Conservation (phyloP, 2,329 filamentous ascomycete species). For the Fusarium sp. region DNA sequence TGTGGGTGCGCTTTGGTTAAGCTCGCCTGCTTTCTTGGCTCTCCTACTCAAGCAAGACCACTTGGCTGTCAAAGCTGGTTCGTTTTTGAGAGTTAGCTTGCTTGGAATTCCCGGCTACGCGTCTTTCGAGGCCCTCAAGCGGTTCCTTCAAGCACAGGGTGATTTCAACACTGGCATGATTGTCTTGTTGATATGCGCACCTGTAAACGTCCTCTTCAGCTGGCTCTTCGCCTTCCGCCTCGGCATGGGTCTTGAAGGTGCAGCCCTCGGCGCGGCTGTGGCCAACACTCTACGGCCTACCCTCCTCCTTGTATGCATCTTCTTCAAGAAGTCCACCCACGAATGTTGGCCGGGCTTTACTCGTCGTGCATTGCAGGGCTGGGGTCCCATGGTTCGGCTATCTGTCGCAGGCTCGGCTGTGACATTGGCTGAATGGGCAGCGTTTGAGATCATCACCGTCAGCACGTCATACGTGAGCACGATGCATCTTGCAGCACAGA, state of each 20-base stretch:
- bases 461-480: constrained; percentile 61
- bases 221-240: constrained; percentile 61
- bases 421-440: constrained; percentile 58
- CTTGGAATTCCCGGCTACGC: constrained; percentile 66
- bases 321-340: constrained; percentile 54
- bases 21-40: constrained; percentile 60
- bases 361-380: constrained; percentile 52
- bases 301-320: constrained; percentile 60
- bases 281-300: constrained; percentile 63
- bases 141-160: constrained; percentile 67
- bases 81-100: constrained; percentile 62
- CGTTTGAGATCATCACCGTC: constrained; percentile 59
- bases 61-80: constrained; percentile 62
- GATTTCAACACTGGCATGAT: constrained; percentile 63
- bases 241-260: constrained; percentile 62
- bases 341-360: constrained; percentile 57
- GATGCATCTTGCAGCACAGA: constrained; percentile 57
- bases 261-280: constrained; percentile 62
- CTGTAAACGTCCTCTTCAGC: constrained; percentile 62
- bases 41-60: constrained; percentile 61
- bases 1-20: constrained; percentile 63
- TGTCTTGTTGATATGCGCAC: constrained; percentile 61
- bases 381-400: constrained; percentile 56
- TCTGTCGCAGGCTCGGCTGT: constrained; percentile 56
- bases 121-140: constrained; percentile 65